Evolutionary conservation across 2,329 filamentous ascomycete genomes (phyloP).

Genomic region (Monosporascus cannonballus): DNA sequence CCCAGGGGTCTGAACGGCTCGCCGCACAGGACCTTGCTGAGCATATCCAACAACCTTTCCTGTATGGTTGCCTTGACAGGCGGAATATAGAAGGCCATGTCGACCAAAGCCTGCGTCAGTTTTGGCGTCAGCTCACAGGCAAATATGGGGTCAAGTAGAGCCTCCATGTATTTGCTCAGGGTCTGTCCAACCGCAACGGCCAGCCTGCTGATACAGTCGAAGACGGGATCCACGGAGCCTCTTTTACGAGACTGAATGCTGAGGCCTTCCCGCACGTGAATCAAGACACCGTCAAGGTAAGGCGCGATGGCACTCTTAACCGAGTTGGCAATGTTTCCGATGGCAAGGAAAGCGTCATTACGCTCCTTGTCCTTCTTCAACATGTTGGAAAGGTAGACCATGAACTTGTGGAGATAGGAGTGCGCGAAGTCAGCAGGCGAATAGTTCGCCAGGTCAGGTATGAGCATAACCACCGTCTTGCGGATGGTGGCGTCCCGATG

Average conservation of each 20-base stretch:
- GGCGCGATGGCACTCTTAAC: constrained; percentile 93
- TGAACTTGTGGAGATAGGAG: constrained; percentile 87
- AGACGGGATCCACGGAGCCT: constrained; percentile 71
- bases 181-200: constrained; percentile 94
- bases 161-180: constrained; percentile 97
- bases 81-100: constrained; percentile 98
- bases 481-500: constrained; percentile 83
- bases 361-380: constrained; percentile 92
- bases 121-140: constrained; percentile 91
- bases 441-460: constrained; percentile 89
- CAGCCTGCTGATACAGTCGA: constrained; percentile 95
- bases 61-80: constrained; percentile 91
- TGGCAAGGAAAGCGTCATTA: constrained; percentile 90
- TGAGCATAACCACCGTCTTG: constrained; percentile 82
- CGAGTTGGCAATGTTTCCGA: constrained; percentile 92
- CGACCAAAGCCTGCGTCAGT: constrained; percentile 88
- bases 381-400: constrained; percentile 91
- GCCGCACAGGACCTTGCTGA: constrained; percentile 88
- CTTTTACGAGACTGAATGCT: constrained; percentile 68
- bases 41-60: constrained; percentile 86
- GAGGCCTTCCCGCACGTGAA: constrained; percentile 87
- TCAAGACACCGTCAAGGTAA: constrained; percentile 88
- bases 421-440: constrained; percentile 84
- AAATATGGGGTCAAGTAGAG: constrained; percentile 91
- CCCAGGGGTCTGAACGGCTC: constrained; percentile 89